phyloP scores from a whole-genome alignment of 257 asterid species.

The Solanum pinnatisectum region DNA sequence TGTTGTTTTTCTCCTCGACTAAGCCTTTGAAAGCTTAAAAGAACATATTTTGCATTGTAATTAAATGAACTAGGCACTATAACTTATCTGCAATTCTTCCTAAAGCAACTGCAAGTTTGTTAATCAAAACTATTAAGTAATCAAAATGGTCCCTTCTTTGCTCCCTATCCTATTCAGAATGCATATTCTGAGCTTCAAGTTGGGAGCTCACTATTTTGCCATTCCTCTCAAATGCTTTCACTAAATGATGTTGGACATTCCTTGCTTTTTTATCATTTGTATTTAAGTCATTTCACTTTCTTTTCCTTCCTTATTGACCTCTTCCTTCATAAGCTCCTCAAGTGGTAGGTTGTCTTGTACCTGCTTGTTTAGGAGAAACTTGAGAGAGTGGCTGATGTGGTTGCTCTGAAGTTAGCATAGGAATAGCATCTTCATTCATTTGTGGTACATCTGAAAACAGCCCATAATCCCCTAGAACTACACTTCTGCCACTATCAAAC shows the following conservation, averaged over 20 bases:
- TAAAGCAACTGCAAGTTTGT: constrained; percentile 67
- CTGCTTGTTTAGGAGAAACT: too few species aligned
- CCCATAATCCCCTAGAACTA: too few species aligned
- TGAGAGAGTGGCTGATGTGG: too few species aligned
- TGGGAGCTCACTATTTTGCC: constrained; percentile 54
- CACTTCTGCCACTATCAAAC: too few species aligned
- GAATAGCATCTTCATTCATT: too few species aligned
- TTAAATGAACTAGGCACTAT: constrained; percentile 18
- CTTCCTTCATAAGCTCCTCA: too few species aligned
- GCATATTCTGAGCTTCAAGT: constrained; percentile 52
- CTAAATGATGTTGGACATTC: constrained; percentile 33
- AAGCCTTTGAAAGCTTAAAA: not conserved
- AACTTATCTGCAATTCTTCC: constrained; percentile 78
- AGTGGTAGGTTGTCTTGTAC: too few species aligned
- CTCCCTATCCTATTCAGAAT: constrained; percentile 51
- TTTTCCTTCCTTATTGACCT: too few species aligned
- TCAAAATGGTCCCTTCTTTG: constrained; percentile 53
- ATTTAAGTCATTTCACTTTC: constrained; percentile 9
- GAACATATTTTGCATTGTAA: constrained; percentile 11
- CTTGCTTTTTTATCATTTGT: constrained; percentile 35
- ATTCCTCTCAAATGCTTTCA: constrained; percentile 56
- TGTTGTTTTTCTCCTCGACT: not conserved
- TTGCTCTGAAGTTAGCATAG: too few species aligned
- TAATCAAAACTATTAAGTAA: constrained; percentile 51
- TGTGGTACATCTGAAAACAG: too few species aligned